A percentile compares a stretch with the other conserved stretches of the same genome.
phyloP scores from a whole-genome alignment of 139 green algal genomes.

The Chlorella sp. region DNA sequence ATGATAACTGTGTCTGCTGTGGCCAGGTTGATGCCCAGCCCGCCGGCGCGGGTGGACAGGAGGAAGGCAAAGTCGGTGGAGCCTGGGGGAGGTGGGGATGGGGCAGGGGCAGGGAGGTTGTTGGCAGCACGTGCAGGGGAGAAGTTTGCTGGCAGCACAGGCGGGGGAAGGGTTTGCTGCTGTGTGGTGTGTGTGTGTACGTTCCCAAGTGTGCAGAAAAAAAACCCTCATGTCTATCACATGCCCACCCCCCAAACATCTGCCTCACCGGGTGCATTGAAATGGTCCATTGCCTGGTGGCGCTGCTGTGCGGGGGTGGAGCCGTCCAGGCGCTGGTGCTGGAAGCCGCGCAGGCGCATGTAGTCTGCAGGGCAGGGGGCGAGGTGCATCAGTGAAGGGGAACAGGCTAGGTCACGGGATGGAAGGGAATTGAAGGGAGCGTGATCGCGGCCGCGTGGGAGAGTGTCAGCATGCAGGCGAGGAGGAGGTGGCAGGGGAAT shows the following conservation, averaged over 20 bases:
- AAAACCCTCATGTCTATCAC: too few species aligned
- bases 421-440: too few species aligned
- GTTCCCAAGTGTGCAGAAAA: too few species aligned
- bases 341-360: conserved; percentile 85
- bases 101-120: neutral
- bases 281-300: conserved; percentile 93
- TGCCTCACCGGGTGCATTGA: conserved; percentile 82
- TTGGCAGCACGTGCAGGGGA: too few species aligned
- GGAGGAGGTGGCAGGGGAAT: neutral
- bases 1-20: conserved; percentile 89
- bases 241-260: neutral
- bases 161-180: too few species aligned
- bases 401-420: neutral
- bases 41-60: conserved; percentile 90
- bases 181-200: too few species aligned
- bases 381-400: neutral
- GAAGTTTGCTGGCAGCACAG: too few species aligned
- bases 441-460: too few species aligned
- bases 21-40: conserved; percentile 92
- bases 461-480: too few species aligned
- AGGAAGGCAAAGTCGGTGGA: conserved; percentile 95
- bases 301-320: conserved; percentile 81
- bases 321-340: conserved; percentile 93
- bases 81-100: conserved; percentile 21
- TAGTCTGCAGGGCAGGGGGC: conserved; percentile 75